phyloP scores from a whole-genome alignment of 352 stramenopile genomes.

The Phytopythium oedochilum region DNA sequence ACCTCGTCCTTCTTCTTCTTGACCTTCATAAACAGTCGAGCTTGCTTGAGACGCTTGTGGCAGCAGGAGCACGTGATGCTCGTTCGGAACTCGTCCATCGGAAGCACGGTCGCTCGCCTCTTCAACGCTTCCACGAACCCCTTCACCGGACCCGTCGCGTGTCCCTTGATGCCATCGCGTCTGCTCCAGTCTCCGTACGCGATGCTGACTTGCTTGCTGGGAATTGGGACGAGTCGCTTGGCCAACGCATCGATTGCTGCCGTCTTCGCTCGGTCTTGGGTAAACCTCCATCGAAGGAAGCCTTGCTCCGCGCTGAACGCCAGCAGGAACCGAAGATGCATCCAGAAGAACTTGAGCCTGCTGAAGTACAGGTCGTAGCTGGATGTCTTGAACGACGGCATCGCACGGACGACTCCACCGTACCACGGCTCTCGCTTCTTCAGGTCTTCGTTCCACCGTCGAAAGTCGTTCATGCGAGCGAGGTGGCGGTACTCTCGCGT shows the following conservation, averaged over 20 bases:
- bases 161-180: conserved; percentile 10
- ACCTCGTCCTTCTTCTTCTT: not conserved
- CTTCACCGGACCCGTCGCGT: conserved; percentile 7
- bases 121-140: conserved; percentile 5
- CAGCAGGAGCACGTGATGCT: conserved; percentile 6
- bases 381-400: conserved; percentile 15
- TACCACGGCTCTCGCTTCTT: conserved; percentile 12
- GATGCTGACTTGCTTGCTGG: conserved; percentile 1
- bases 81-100: conserved; percentile 10
- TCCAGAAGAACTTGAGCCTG: conserved; percentile 3
- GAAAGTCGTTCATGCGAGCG: conserved; percentile 2
- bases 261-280: not conserved
- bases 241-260: conserved; percentile 4
- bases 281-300: conserved; percentile 3
- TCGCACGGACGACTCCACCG: not conserved
- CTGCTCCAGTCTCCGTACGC: conserved; percentile 6
- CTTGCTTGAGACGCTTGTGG: conserved; percentile 8
- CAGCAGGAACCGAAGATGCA: conserved; percentile 3
- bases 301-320: not conserved
- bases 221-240: conserved; percentile 1
- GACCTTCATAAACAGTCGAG: conserved; percentile 1
- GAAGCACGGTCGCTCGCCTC: conserved; percentile 9
- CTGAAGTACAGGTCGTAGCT: conserved; percentile 4
- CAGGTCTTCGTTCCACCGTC: not conserved
- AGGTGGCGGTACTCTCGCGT: conserved; percentile 5